Evolutionary conservation across 352 stramenopile genomes (phyloP).

Genomic region (Phytopythium mirpurense): DNA sequence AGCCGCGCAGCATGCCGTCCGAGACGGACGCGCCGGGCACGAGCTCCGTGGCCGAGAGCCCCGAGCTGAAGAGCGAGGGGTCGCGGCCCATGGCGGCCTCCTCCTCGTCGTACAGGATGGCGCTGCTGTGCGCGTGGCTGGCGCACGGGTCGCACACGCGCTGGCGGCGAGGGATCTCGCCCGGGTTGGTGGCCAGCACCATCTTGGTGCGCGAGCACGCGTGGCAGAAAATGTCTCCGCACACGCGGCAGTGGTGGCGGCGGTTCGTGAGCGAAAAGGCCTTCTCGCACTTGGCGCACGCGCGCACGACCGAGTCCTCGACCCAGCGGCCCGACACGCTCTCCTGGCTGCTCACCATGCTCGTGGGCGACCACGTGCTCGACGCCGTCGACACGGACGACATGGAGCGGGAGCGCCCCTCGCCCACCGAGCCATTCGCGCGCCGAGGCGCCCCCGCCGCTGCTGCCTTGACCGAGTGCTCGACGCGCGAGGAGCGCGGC

Average conservation of each 20-base stretch:
- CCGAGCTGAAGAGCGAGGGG: constrained; percentile 21
- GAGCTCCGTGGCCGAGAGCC: constrained; percentile 28
- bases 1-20: constrained; percentile 15
- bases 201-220: constrained; percentile 76
- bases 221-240: constrained; percentile 80
- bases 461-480: constrained; percentile 19
- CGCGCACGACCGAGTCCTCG: constrained; percentile 42
- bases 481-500: constrained; percentile 21
- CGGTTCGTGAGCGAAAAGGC: constrained; percentile 71
- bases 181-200: constrained; percentile 61
- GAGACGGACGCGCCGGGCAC: constrained; percentile 15
- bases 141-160: constrained; percentile 72
- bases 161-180: constrained; percentile 63
- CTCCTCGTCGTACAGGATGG: constrained; percentile 58
- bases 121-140: constrained; percentile 50
- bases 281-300: constrained; percentile 64
- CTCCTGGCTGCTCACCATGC: constrained; percentile 31
- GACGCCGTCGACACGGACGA: constrained; percentile 67
- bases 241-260: constrained; percentile 79
- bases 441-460: not conserved
- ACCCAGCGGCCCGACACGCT: constrained; percentile 71
- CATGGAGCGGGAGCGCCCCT: constrained; percentile 33
- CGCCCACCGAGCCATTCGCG: not conserved
- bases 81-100: constrained; percentile 19
- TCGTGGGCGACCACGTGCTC: constrained; percentile 58